Evolutionary conservation across 164 flowering plant species (phyloP).

Genomic region (Malania oleifera): DNA sequence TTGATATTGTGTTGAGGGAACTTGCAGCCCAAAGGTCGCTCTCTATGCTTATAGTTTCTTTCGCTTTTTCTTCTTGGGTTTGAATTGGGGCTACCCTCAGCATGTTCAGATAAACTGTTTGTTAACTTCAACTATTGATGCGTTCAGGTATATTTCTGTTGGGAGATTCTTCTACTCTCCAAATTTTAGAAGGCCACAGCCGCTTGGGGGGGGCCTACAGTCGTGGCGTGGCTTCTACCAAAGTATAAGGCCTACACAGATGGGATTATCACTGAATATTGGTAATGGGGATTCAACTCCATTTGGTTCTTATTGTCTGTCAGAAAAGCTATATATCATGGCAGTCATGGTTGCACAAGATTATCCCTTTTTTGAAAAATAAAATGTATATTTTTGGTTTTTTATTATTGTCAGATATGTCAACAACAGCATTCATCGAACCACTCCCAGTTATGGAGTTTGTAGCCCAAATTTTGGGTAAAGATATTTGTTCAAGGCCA

Average conservation of each 20-base stretch:
- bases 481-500: conserved; percentile 46
- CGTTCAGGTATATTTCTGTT: conserved; percentile 35
- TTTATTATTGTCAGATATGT: conserved; percentile 43
- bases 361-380: no score
- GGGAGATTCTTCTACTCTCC: conserved; percentile 60
- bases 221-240: conserved; percentile 82
- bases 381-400: no score
- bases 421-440: conserved; percentile 68
- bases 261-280: conserved; percentile 78
- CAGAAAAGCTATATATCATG: no score
- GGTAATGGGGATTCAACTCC: conserved; percentile 28
- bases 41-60: neutral
- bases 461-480: conserved; percentile 50
- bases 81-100: neutral
- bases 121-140: neutral
- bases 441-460: conserved; percentile 74
- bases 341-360: no score
- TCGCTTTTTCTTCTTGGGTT: neutral
- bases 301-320: neutral
- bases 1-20: conserved; percentile 48
- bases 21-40: conserved; percentile 34
- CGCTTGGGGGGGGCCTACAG: conserved; percentile 56
- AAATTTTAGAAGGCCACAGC: conserved; percentile 31
- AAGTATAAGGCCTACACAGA: conserved; percentile 69
- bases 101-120: neutral